phyloP scores from a whole-genome alignment of 345 rosid genomes.

The Eucalyptus regnans region DNA sequence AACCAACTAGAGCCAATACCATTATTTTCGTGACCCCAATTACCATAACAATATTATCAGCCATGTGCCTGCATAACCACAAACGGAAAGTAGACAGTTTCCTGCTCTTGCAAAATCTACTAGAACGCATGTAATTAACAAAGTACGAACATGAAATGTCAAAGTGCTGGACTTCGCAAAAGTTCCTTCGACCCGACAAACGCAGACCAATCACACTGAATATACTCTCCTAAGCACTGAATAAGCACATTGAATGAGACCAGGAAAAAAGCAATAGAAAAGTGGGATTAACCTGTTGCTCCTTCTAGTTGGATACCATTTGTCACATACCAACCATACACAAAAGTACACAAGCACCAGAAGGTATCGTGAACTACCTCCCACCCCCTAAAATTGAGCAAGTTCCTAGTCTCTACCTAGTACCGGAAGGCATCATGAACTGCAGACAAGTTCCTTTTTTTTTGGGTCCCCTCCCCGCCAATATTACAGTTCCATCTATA shows the following conservation, averaged over 20 bases:
- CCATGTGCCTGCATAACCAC: neutral
- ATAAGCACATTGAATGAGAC: neutral
- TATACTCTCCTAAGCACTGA: neutral
- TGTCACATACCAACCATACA: neutral
- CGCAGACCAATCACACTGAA: neutral
- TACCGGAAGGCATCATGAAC: neutral
- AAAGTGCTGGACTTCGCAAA: neutral
- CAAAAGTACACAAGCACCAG: neutral
- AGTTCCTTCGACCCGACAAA: neutral
- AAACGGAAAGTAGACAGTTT: neutral
- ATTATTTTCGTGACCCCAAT: neutral
- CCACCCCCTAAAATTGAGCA: neutral
- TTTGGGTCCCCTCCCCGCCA: neutral
- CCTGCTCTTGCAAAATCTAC: neutral
- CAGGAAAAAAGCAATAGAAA: neutral
- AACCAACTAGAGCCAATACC: neutral
- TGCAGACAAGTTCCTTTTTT: neutral
- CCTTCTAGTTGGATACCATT: neutral
- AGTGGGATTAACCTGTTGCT: neutral
- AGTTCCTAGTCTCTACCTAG: neutral
- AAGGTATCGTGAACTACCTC: neutral
- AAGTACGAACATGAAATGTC: neutral
- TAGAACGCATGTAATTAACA: neutral
- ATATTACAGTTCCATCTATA: neutral
- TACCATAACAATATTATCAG: neutral